Evolutionary conservation across 2,329 filamentous ascomycete genomes (phyloP).

Genomic region (Aspergillus tubingensis): DNA sequence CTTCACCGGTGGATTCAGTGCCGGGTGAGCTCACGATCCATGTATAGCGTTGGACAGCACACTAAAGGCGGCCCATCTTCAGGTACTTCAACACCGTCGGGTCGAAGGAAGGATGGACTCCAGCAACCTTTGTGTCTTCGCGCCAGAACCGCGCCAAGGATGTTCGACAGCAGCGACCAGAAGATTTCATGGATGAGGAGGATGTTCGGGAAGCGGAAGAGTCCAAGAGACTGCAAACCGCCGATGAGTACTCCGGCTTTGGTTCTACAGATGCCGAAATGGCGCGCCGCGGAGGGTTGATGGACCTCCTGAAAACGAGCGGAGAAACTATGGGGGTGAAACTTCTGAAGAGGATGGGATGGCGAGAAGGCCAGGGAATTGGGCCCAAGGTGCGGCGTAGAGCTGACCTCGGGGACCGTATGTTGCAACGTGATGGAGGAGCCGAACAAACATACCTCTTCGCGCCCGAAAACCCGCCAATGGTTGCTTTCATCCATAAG

Average conservation of each 20-base stretch:
- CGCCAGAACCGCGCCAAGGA: constrained; percentile 75
- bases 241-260: constrained; percentile 72
- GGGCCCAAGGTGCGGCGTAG: constrained; percentile 79
- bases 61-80: constrained; percentile 35
- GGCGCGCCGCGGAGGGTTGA: constrained; percentile 57
- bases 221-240: constrained; percentile 71
- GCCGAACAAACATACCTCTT: constrained; percentile 68
- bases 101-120: constrained; percentile 97
- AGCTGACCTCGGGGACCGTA: constrained; percentile 66
- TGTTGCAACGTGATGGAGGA: constrained; percentile 39
- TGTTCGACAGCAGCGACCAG: constrained; percentile 65
- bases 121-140: constrained; percentile 88
- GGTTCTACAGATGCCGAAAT: constrained; percentile 65
- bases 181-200: constrained; percentile 99
- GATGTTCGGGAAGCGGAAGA: constrained; percentile 86
- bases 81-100: constrained; percentile 98
- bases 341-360: constrained; percentile 88
- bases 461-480: constrained; percentile 75
- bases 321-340: constrained; percentile 87
- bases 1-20: constrained; percentile 95
- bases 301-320: constrained; percentile 69
- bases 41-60: constrained; percentile 30
- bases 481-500: constrained; percentile 56
- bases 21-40: constrained; percentile 67
- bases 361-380: constrained; percentile 90